Base-by-base conservation (phyloP, 176 grass and related monocot genomes). In the Cocos nucifera region DNA sequence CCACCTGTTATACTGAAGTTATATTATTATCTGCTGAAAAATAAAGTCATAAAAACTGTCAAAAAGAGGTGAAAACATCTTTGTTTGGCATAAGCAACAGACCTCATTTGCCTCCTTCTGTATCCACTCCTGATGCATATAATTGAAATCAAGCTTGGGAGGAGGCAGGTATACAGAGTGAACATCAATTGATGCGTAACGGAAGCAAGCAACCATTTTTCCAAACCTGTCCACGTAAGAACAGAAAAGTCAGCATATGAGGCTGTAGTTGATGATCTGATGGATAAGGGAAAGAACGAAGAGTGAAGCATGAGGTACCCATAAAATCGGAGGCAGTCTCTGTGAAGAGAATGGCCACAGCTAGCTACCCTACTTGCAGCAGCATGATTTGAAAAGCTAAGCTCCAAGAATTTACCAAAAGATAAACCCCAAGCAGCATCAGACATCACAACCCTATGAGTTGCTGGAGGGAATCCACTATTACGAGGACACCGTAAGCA, bases 361-460 rank as follows among this genome's bases (percentile, higher is more conserved):
- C 85, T 75, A 24, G 93, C 87, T 25, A 98, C 84, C 71, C 93
- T 79, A 85, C 84, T 98, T 83, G 87, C 82, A 63, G 93, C 84
- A 78, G 88, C 85, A 75, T 92, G 80, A 49, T 98, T 90, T 70
- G 93, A 88, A 75, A 98, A 98, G 62, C 88, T 92, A 72, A 98
- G 87, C 66, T 98, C 93, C 76, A 98, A 92, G 80, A 91, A 98
- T 77, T 90, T 87, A 67, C 93, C 93, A 71, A 98, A 86, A 71
- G 93, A 98, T 56, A 98, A 84, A 78, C 93, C 82, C 93, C 88
- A 91, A 69, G 87, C 85, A 77, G 88, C 93, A 73, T 87, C 82
- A 67, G 87, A 98, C 81, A 98, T 91, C 15, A 92, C 80, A 78
- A 89, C 83, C 70, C 93, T 83, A 57, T 72, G 82, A 78, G 82